A percentile compares a stretch with the other conserved stretches of the same genome.
These are phyloP conservation scores for Dalbergia cultrata DNA, from an alignment of 306 rosid species.

Conservation along the genomic window DNA sequence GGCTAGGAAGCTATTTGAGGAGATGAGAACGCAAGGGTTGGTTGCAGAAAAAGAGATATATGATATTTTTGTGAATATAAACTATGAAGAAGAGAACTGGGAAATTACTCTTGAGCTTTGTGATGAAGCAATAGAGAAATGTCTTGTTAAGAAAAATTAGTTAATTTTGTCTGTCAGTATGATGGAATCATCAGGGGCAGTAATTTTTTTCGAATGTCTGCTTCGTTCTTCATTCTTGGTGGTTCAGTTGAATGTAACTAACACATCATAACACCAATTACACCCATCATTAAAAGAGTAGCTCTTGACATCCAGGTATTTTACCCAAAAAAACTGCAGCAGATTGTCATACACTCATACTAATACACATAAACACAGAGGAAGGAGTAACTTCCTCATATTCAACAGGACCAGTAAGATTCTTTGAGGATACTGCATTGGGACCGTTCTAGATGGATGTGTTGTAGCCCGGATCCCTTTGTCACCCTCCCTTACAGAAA, in stretches of 20 bases:
- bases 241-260: slow-evolving; percentile 41
- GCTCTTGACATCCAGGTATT: slow-evolving; percentile 30
- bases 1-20: slow-evolving; percentile 81
- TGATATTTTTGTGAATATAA: slow-evolving; percentile 76
- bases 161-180: slow-evolving; percentile 34
- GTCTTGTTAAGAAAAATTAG: slow-evolving; percentile 60
- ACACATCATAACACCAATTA: slow-evolving; percentile 37
- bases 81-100: slow-evolving; percentile 82
- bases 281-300: slow-evolving; percentile 20
- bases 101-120: slow-evolving; percentile 81
- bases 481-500: slow-evolving; percentile 18
- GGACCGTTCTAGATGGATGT: slow-evolving; percentile 38
- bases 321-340: background rate
- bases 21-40: slow-evolving; percentile 81
- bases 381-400: slow-evolving; percentile 13
- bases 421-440: slow-evolving; percentile 20
- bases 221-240: slow-evolving; percentile 32
- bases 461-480: slow-evolving; percentile 18
- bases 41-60: slow-evolving; percentile 78
- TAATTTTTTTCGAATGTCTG: slow-evolving; percentile 18
- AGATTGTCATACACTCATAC: slow-evolving; percentile 24
- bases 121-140: slow-evolving; percentile 87
- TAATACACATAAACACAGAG: slow-evolving; percentile 27
- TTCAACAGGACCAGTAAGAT: slow-evolving; percentile 8
- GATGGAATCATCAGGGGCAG: slow-evolving; percentile 25